Conservation (phyloP, 805 yeast genomes). For the Starmerella vitae region DNA sequence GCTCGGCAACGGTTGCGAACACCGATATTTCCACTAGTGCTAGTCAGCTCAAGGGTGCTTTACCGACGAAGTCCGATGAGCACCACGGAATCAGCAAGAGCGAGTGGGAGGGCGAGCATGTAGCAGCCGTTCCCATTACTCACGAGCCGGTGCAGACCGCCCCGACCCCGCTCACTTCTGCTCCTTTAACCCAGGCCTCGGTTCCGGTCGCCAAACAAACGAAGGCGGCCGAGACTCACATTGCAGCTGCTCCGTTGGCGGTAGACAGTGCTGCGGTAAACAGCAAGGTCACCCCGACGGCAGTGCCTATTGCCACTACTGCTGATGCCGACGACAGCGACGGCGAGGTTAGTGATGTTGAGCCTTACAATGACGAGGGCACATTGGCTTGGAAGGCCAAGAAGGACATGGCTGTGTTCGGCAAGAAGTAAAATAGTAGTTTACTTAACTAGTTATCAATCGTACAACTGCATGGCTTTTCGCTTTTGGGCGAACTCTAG, state of each 20-base stretch:
- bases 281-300: neutral
- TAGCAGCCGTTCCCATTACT: neutral
- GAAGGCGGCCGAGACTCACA: neutral
- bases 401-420: conserved; percentile 17
- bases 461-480: conserved; percentile 8
- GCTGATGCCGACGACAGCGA: conserved; percentile 7
- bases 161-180: neutral
- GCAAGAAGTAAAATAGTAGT: neutral
- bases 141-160: neutral
- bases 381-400: conserved; percentile 20
- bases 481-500: conserved; percentile 7
- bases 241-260: neutral
- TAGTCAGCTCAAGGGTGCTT: neutral
- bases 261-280: neutral
- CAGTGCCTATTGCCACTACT: neutral
- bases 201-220: neutral
- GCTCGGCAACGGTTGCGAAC: neutral
- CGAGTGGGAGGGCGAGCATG: neutral
- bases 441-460: conserved; percentile 2
- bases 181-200: neutral
- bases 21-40: neutral
- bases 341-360: conserved; percentile 16
- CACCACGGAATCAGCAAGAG: neutral
- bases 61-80: neutral
- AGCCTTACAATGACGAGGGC: conserved; percentile 3